Evolutionary conservation across 768 basidiomycete genomes (phyloP), one percentile per base, ranked within the genome.

Genomic region (Thelephora ganbajun): DNA sequence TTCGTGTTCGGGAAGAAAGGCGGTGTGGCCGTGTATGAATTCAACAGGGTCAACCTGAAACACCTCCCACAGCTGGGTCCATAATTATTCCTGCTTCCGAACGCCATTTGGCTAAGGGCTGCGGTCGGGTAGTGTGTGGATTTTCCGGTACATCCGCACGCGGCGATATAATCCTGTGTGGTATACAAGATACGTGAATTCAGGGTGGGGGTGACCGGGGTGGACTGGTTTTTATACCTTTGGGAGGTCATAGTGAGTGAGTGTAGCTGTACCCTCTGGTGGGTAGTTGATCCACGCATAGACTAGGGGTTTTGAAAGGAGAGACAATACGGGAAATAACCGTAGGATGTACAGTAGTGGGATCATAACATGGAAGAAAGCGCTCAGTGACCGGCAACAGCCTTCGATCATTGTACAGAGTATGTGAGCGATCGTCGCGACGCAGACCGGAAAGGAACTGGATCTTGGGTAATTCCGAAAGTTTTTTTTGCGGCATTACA

Each of bases 41-140:
- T 77, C 39, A 85, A 54, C 20, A 90, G 69, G 0, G 83, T 83
- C 49, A 90, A 63, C 44, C 80, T 79, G 63, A 90, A 89, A 69
- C 87, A 90, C 46, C 69, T 72, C 22, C 87, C 87, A 57, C 84
- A 88, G 2, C 69, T 72, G 33, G 83, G 80, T 12, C 85, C 79
- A 55, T 77, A 88, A 11, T 71, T 71, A n/a, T 66, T 69, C 48
- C 75, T 79, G 57, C 80, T 84, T 0, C 87, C 85, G 53, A 73
- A 90, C 1, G 87, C 87, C 70, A 82, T 77, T 56, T 87, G 80
- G 49, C 70, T 85, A 50, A 90, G 62, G 7, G 87, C 87, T 9
- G 80, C 87, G 1, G 86, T 90, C 5, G 87, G 86, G 54, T 80
- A 86, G 54, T 77, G 65, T 33, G 60, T 64, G 51, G 57, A 60